Percentiles rank a stretch among this genome's conserved stretches.
These are phyloP conservation scores for Gracilaria gracilis DNA, from an alignment of 23 red algal species.

Conservation along the genomic window DNA sequence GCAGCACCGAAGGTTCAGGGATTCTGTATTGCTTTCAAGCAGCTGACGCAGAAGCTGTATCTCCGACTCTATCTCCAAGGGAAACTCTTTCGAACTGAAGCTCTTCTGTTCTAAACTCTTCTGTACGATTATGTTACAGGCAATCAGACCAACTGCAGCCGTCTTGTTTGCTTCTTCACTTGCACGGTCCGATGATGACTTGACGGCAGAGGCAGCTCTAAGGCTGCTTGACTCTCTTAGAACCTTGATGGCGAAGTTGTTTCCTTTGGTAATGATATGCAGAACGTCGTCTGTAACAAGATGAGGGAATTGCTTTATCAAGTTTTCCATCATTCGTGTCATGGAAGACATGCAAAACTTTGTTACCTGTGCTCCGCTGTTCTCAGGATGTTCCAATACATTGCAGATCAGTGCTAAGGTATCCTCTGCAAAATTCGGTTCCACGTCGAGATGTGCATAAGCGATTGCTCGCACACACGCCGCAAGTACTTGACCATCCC, in stretches of 20 bases:
- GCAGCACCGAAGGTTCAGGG: slow-evolving; percentile 29
- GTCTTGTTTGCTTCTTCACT: slow-evolving; percentile 20
- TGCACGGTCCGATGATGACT: slow-evolving; percentile 26
- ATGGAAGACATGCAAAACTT: slow-evolving; percentile 41
- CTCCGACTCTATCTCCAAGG: background rate
- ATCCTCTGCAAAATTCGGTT: background rate
- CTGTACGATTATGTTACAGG: background rate
- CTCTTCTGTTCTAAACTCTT: background rate
- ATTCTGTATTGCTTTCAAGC: background rate
- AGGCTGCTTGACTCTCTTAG: background rate
- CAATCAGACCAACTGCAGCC: slow-evolving; percentile 16
- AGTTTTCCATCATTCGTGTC: background rate
- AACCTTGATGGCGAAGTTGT: background rate
- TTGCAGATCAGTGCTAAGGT: background rate
- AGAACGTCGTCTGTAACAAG: background rate
- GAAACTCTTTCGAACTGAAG: background rate
- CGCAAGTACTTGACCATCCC: background rate
- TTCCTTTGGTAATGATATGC: background rate
- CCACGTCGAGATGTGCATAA: background rate
- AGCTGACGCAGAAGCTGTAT: slow-evolving; percentile 1
- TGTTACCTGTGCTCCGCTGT: background rate
- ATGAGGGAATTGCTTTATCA: background rate
- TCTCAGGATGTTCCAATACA: background rate
- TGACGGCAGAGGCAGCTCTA: background rate
- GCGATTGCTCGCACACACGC: slow-evolving; percentile 2